Evolutionary conservation across 2,329 filamentous ascomycete species (phyloP), one percentile per base, ranked within the genome.

Genomic region (Fusarium coffeatum): DNA sequence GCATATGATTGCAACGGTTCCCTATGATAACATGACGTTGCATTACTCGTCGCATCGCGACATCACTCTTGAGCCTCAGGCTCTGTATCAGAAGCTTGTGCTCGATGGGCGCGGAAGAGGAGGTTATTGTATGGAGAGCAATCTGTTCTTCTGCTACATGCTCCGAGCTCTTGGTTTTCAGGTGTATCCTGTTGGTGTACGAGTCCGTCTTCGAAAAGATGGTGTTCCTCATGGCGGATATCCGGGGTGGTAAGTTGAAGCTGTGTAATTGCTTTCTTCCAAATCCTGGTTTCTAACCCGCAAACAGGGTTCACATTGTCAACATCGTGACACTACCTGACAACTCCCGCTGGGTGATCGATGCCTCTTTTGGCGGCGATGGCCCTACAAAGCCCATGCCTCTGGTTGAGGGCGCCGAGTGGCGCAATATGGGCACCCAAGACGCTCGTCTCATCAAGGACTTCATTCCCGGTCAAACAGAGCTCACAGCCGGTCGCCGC

Each of bases 341-440:
- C 8, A 80, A 80, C 41, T 82, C 82, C 28, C 80, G 82, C 59
- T 89, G 85, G 77, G 79, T 85, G 73, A 77, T 88, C 12, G 90
- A 92, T 74, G 87, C 90, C 13, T 88, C 85, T 7, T 92, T 92
- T 73, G 90, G 90, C 48, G 87, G 86, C 22, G 87, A 89, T 72
- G 86, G 87, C 10, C 82, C 88, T 5, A 89, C 86, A 3, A 78
- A 79, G 18, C 89, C 90, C 9, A 77, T 92, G 40, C 84, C 83
- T 2, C 78, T 92, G 3, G 74, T 81, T 22, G 78, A 83, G 16
- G 78, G 78, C 12, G 74, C 78, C 16, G 76, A 82, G 11, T 80
- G 82, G 56, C 72, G 77, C 59, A 87, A 88, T 74, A 80, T 89
- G 25, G 86, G 85, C 13, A 82, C 85, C 4, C 86, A 88, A 64